Conservation (phyloP, 768 basidiomycete genomes). For the Pulveroboletus sp. region DNA sequence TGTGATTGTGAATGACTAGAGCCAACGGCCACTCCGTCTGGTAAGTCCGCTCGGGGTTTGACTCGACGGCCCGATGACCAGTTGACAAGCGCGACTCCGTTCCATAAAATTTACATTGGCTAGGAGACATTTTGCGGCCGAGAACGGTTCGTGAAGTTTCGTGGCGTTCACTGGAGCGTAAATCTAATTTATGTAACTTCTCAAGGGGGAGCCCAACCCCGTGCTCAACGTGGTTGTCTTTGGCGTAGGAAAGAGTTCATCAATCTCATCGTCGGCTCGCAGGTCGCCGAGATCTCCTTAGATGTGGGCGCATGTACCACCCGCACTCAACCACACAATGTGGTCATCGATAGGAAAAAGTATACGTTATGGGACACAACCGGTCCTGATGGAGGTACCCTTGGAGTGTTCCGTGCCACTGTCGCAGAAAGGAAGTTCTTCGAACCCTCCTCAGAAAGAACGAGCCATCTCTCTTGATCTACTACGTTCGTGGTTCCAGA, state of each 20-base stretch:
- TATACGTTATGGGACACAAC: conserved; percentile 33
- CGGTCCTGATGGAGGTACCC: conserved; percentile 34
- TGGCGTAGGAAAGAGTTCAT: conserved; percentile 44
- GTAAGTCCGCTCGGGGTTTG: background rate
- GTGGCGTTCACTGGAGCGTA: background rate
- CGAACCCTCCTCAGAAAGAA: conserved; percentile 29
- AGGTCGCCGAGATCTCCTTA: conserved; percentile 31
- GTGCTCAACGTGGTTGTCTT: conserved; percentile 39
- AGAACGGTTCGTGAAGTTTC: conserved; percentile 14
- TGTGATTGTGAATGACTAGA: conserved; percentile 8
- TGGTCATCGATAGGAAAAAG: conserved; percentile 14
- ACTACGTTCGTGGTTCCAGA: conserved; percentile 39
- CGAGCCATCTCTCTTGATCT: conserved; percentile 40
- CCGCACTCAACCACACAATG: conserved; percentile 22
- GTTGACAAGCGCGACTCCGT: background rate
- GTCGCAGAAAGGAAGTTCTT: conserved; percentile 25
- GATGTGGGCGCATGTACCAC: conserved; percentile 38
- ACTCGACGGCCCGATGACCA: background rate
- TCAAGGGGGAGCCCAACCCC: conserved; percentile 2
- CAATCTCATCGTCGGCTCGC: conserved; percentile 35
- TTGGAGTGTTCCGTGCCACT: conserved; percentile 22
- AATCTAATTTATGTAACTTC: conserved; percentile 1
- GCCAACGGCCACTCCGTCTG: background rate
- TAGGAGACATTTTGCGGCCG: background rate
- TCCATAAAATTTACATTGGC: background rate